Evolutionary conservation across 202 grass and related monocot genomes (phyloP), one percentile per base, ranked within the genome.

Genomic region (Brachypodium distachyon): DNA sequence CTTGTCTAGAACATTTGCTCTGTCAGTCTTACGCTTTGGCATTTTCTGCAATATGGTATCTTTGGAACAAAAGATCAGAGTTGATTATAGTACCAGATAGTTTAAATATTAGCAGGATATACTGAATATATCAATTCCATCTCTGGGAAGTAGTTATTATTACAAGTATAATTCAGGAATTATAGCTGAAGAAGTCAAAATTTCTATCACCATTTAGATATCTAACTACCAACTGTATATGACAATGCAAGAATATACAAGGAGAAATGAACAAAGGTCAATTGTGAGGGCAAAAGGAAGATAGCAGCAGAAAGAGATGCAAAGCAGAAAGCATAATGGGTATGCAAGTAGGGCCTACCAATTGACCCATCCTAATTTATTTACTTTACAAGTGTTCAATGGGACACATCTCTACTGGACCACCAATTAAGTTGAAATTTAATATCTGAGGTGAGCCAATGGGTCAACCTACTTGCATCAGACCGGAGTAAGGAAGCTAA

Each of bases 1-100:
- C 91, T 98, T 94, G 74, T 98, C 91, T 26, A 98, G 70, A 76
- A 90, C 95, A 85, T 98, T 86, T 75, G 95, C 91, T 91, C 71
- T 83, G 74, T 98, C 95, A 61, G 95, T 94, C 62, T 98, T 98
- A 56, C 95, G 57, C 66, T 70, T 94, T 22, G 95, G 95, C 89
- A 98, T 92, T 84, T 98, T 98, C 91, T 98, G 95, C 89, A 98
- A 81, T 85, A 94, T 91, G 47, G 82, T 94, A 83, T 98, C 95
- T 97, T 97, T 66, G 88, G 78, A 88, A 58, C 17, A 90, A 92
- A 77, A 83, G 61, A 90, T 98, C 82, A 98, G 89, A 72, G 71
- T 38, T 33, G 19, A 74, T 77, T 34, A 41, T 18, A 55, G 61
- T 55, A 26, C 39, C 67, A 42, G 47, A 44, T 6, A 28, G 25